Evolutionary conservation across 352 stramenopile species (phyloP).

Genomic region (Phytophthora europaea): DNA sequence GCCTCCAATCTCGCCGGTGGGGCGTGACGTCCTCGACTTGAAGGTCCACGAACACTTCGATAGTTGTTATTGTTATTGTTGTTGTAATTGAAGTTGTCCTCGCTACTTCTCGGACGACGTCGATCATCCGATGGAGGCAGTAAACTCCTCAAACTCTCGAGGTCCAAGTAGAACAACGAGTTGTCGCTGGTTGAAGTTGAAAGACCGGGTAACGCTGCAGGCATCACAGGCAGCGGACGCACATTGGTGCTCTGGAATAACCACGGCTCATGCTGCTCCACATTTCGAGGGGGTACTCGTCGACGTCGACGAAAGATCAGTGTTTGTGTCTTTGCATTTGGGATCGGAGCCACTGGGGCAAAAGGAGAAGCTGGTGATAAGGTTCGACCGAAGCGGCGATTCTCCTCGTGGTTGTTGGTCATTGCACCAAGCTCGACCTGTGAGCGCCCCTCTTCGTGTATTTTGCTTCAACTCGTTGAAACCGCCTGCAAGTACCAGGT

Average conservation of each 20-base stretch:
- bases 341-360: slow-evolving; percentile 12
- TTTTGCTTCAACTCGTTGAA: background rate
- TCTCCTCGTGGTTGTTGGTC: slow-evolving; percentile 42
- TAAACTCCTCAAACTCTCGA: slow-evolving; percentile 70
- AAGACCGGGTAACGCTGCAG: slow-evolving; percentile 23
- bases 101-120: slow-evolving; percentile 34
- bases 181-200: slow-evolving; percentile 31
- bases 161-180: slow-evolving; percentile 76
- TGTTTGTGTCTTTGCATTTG: slow-evolving; percentile 29
- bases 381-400: slow-evolving; percentile 25
- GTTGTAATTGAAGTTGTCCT: slow-evolving; percentile 21
- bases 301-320: slow-evolving; percentile 24
- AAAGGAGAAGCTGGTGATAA: slow-evolving; percentile 10
- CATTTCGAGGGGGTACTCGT: slow-evolving; percentile 25
- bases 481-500: background rate
- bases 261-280: slow-evolving; percentile 63
- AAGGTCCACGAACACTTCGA: slow-evolving; percentile 4
- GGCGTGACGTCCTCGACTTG: slow-evolving; percentile 29
- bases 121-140: slow-evolving; percentile 40
- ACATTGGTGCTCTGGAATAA: slow-evolving; percentile 76
- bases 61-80: background rate
- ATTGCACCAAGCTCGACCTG: slow-evolving; percentile 14
- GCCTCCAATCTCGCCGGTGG: slow-evolving; percentile 55
- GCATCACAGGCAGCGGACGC: slow-evolving; percentile 30
- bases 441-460: background rate